Conservation (phyloP, 2,329 filamentous ascomycete genomes). For the Apiospora phragmitis region DNA sequence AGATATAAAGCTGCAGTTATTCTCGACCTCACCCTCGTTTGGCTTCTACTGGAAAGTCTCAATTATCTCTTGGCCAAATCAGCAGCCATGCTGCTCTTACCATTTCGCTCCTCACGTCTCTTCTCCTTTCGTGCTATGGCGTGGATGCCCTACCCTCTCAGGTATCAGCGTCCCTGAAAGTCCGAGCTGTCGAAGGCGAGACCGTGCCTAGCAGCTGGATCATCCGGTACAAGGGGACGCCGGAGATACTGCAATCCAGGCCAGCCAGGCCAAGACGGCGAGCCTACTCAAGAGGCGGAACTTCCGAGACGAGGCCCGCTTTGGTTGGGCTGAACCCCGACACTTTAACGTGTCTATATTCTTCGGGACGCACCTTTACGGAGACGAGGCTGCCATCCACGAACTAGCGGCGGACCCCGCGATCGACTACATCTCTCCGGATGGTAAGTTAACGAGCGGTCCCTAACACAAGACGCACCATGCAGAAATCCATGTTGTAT, state of each 20-base stretch:
- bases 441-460: neutral
- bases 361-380: neutral
- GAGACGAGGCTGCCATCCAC: neutral
- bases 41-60: neutral
- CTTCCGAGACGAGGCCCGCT: neutral
- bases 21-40: no score
- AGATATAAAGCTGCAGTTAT: neutral
- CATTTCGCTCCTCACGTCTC: neutral
- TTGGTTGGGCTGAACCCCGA: neutral
- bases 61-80: neutral
- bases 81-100: neutral
- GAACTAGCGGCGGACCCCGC: neutral
- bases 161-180: neutral
- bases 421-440: neutral
- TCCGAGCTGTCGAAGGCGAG: neutral
- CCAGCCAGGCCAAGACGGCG: neutral
- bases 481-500: no score
- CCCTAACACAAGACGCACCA: no score
- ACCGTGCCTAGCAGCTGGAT: neutral
- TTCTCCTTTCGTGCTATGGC: neutral
- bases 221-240: neutral
- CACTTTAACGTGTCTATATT: neutral
- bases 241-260: neutral
- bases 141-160: neutral
- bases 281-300: neutral